Percentiles rank a stretch among this genome's conserved stretches.
These are phyloP conservation scores for Rubia yunnanensis DNA, from an alignment of 257 asterid genomes.

Conservation along the genomic window DNA sequence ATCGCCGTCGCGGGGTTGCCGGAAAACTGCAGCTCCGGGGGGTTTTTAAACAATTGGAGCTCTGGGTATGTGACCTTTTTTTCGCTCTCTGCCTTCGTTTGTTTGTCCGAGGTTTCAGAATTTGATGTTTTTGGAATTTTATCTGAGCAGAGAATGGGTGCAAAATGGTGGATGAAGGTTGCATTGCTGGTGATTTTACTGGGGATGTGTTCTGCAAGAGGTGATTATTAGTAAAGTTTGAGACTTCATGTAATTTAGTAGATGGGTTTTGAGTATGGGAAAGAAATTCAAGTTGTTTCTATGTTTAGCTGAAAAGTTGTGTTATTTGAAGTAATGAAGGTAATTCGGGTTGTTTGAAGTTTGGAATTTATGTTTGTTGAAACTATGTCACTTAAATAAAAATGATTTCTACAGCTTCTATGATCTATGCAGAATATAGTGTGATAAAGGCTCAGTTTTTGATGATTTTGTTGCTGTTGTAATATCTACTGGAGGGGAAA, in stretches of 20 bases:
- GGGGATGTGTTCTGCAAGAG: constrained; percentile 28
- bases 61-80: background rate
- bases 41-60: constrained; percentile 1
- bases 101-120: background rate
- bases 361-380: no score
- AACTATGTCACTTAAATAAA: background rate
- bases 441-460: no score
- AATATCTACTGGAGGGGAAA: background rate
- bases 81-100: background rate
- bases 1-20: constrained; percentile 13
- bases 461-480: background rate
- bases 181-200: constrained; percentile 19
- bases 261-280: background rate
- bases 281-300: background rate
- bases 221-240: constrained; percentile 11
- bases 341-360: background rate
- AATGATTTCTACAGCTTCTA: background rate
- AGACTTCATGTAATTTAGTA: background rate
- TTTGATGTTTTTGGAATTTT: background rate
- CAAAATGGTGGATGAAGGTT: constrained; percentile 22
- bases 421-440: background rate
- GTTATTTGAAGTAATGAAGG: background rate
- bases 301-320: background rate
- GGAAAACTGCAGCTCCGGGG: background rate
- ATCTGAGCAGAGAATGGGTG: constrained; percentile 25